Evolutionary conservation across 306 rosid species (phyloP), one percentile per base, ranked within the genome.

Genomic region (Cicer yamashitae): DNA sequence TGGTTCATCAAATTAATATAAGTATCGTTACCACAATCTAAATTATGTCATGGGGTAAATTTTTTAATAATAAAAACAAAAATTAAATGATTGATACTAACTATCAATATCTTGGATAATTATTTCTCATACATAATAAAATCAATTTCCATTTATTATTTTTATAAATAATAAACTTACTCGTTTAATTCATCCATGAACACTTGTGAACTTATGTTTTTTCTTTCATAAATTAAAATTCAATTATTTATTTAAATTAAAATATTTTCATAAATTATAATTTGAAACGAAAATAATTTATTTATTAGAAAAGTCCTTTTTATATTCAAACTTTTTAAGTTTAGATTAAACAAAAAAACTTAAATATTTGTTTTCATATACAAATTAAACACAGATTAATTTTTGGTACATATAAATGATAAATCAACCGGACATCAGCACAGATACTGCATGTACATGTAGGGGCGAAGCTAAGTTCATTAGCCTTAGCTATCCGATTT

Each of bases 1-100:
- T 87, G 84, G 15, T 78, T 38, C 47, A 72, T 43, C 11, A 63
- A 40, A 51, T 25, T 39, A 67, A 77, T 39, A 61, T 15, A 60
- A 50, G 45, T n/a, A 59, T 40, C 51, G 79, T 80, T 53, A 77
- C 39, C 47, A 40, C 46, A 22, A 22, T 22, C 44, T 10, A 41
- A 2, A 56, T 54, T 4, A 15, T 48, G 17, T 56, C 18, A 15
- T 14, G 7, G 18, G 17, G 3, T 22, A 2, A 3, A 5, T 4
- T 13, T 50, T n/a, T 12, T 1, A 50, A 50, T 12, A 50, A 25
- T 3, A 2, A 25, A 25, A 25, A 25, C 4, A 46, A 10, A 46
- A 10, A 1, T 10, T 9, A 46, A 46, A 46, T 9, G 1, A 10
- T 46, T 11, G 5, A 46, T 25, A 25, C 34, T 46, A 46, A 10